Evolutionary conservation across 345 rosid genomes (phyloP), one percentile per base, ranked within the genome.

Genomic region (Euphorbia pulcherrima): DNA sequence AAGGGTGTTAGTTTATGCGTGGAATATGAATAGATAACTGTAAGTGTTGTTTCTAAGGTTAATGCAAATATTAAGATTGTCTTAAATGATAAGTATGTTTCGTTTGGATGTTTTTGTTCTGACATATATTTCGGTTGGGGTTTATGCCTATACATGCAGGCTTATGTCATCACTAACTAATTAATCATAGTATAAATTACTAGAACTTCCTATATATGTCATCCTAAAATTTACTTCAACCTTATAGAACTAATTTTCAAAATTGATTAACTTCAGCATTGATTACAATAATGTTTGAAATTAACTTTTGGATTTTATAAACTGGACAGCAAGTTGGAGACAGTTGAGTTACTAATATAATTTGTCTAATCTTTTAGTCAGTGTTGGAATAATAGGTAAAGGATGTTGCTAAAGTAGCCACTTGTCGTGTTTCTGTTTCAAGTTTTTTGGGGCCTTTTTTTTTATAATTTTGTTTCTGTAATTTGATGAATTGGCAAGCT

Each of bases 351-450:
- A n/a, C n/a, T n/a, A n/a, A 50, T 6, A 8, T 29, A 8, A 39
- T 60, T 2, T 39, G 60, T 65, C 53, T 7, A 65, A 52, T 41
- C 12, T 23, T 6, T 18, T n/a, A n/a, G 24, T 33, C 3, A 6
- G 12, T 4, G 20, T 58, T 48, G 65, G 75, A 70, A 73, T 51
- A 70, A 73, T 51, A 55, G 66, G 69, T 60, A 65, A 60, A 28
- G 70, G 62, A n/a, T 1, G 58, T 63, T 70, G 75, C 60, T 62
- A 33, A 74, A 60, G 62, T 46, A 37, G 77, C 74, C 79, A 79
- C 67, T 72, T 75, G 82, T 69, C 79, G 40, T 53, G 44, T 20
- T 66, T 26, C 30, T 5, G 60, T n/a, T 21, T 13, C 18, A 51
- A 14, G 53, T 48, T 6, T n/a, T 7, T 33, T 33, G 37, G 37